Evolutionary conservation across 164 flowering plant genomes (phyloP), one percentile per base, ranked within the genome.

Genomic region (Magnolia sinica): DNA sequence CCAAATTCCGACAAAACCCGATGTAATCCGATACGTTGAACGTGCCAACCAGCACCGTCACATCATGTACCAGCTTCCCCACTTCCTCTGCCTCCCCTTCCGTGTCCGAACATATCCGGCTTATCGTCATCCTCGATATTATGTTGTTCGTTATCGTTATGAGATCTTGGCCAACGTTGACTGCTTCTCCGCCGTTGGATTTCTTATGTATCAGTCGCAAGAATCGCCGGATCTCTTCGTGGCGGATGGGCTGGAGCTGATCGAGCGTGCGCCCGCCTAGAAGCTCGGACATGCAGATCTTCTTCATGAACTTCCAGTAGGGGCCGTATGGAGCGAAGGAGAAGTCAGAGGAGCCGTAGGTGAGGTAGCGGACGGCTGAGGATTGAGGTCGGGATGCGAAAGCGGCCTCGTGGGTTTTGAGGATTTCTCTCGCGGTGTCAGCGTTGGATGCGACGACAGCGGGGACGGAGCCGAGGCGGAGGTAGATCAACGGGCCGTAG

Each of bases 281-380:
- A n/a, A 89, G 89, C 81, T 89, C 87, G 19, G 76, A 66, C 76
- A 79, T 86, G 82, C 85, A 78, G 22, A 89, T 9, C 55, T 88
- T 91, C 75, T 83, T 88, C 74, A 91, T 78, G 79, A 85, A 86
- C 31, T 83, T 88, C 95, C 92, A 89, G 75, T 87, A 87, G 0
- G 90, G 87, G 0, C 92, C 92, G 64, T 85, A 82, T 3, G 87
- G 90, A 0, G 91, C 83, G 29, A 87, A 87, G 23, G 87, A 80
- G 72, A 89, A 83, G 50, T 73, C 83, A 8, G 86, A 78, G 1
- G 83, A 73, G 59, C 80, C 77, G 68, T 89, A 86, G 4, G 84
- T 80, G 9, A 89, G 79, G 72, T 68, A 64, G 3, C 81, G 70
- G 18, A 84, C 74, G 29, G 89, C 88, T 11, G 76, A 16, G 20